A percentile compares a stretch with the other conserved stretches of the same genome.
Conservation (phyloP, 257 asterid species). For the Solanum phureja region DNA sequence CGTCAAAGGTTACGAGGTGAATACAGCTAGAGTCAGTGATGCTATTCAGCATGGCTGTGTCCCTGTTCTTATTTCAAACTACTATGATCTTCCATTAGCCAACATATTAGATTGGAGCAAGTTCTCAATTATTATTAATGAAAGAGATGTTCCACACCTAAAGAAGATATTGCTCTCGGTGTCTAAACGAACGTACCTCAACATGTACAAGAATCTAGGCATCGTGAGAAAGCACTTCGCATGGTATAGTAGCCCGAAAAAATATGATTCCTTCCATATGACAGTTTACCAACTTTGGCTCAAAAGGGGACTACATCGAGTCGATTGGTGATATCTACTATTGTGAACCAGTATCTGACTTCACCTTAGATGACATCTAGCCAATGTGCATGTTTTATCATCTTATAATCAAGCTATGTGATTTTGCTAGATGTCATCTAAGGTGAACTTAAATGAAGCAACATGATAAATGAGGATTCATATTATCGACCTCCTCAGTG, state of each 20-base stretch:
- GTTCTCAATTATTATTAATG: slow-evolving; percentile 48
- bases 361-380: neutral
- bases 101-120: slow-evolving; percentile 60
- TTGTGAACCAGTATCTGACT: neutral
- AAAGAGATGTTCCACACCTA: slow-evolving; percentile 33
- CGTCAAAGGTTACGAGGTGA: slow-evolving; percentile 75
- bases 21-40: slow-evolving; percentile 73
- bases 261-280: slow-evolving; percentile 63
- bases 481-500: neutral
- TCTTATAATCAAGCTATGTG: neutral
- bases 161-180: slow-evolving; percentile 40
- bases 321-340: neutral
- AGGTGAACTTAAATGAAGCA: neutral
- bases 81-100: slow-evolving; percentile 77
- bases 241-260: slow-evolving; percentile 44
- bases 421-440: neutral
- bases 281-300: slow-evolving; percentile 74
- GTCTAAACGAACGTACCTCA: slow-evolving; percentile 31
- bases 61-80: slow-evolving; percentile 64
- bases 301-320: slow-evolving; percentile 44
- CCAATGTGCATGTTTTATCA: neutral
- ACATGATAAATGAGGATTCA: neutral
- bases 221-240: slow-evolving; percentile 53
- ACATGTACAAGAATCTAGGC: slow-evolving; percentile 37
- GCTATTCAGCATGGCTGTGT: slow-evolving; percentile 70